Evolutionary conservation across 177 flowering plant species (phyloP), one percentile per base, ranked within the genome.

Genomic region (Tripterygium wilfordii): DNA sequence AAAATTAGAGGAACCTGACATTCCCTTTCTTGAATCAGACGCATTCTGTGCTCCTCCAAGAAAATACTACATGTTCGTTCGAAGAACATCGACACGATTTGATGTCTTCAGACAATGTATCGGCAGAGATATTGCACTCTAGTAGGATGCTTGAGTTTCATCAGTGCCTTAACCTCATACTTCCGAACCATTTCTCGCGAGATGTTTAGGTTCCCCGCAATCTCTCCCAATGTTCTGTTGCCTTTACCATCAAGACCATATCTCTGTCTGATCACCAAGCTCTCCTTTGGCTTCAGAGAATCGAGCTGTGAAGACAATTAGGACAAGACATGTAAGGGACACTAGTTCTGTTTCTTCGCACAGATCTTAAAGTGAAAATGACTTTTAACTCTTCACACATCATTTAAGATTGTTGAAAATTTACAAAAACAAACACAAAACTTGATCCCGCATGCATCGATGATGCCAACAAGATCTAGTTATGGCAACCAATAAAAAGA

Each of bases 71-170:
- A n/a, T n/a, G n/a, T n/a, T n/a, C n/a, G n/a, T n/a, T n/a, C n/a
- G n/a, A n/a, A n/a, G n/a, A n/a, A n/a, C n/a, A n/a, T n/a, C n/a
- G 2, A 21, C 14, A 36, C 2, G 37, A 20, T 13, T 32, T 15
- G 20, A 33, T 32, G 12, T 14, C 20, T 56, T 80, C 54, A 84
- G 60, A 58, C 69, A 20, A 85, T 44, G 42, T 85, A 75, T 47
- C 68, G 72, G 42, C 88, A 87, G 56, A 92, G 89, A 63, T 84
- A 92, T 48, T 86, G 89, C 21, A 86, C 78, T 61, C 97, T 76
- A 52, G 97, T 65, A 8, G 97, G 96, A 70, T 86, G 95, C 76
- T 94, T 94, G 54, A 94, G 95, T 74, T 94, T 94, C 99, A 94
- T 82, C 19, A 94, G 78, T 41, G 95, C 99, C 70, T 94, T 94